phyloP scores from a whole-genome alignment of 163 green algal species.

The Chlamydomonas reinhardtii region DNA sequence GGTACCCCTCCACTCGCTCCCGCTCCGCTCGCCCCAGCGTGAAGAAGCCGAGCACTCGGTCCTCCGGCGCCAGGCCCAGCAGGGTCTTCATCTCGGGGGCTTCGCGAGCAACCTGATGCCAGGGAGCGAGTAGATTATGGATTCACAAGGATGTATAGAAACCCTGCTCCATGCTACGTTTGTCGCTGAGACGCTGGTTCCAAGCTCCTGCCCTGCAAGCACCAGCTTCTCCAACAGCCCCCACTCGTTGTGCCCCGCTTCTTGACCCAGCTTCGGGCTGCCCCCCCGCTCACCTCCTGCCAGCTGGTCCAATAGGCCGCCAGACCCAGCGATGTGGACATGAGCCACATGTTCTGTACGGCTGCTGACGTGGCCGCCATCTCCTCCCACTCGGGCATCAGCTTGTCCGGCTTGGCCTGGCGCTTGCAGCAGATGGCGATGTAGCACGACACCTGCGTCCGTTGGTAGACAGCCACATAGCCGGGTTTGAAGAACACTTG shows the following conservation, averaged over 20 bases:
- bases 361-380: constrained; percentile 52
- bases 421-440: constrained; percentile 67
- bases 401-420: constrained; percentile 49
- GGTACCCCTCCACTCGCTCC: constrained; percentile 30
- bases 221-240: too few relatives aligned
- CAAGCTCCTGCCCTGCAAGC: too few relatives aligned
- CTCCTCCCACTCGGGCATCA: constrained; percentile 71
- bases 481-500: too few relatives aligned
- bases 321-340: constrained; percentile 41
- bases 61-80: constrained; percentile 45
- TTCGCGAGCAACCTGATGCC: constrained; percentile 49
- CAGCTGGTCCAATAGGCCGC: constrained; percentile 62
- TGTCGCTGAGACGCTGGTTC: too few relatives aligned
- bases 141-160: too few relatives aligned
- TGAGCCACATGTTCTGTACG: constrained; percentile 59
- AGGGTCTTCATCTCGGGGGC: constrained; percentile 59
- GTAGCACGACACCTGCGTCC: constrained; percentile 57
- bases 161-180: too few relatives aligned
- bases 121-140: not conserved
- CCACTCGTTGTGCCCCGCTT: too few relatives aligned
- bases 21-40: constrained; percentile 2
- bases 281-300: constrained; percentile 40
- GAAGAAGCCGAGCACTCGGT: constrained; percentile 48
- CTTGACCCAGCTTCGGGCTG: too few relatives aligned
- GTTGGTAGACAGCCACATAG: too few relatives aligned